Evolutionary conservation across 2,329 filamentous ascomycete species (phyloP), one percentile per base, ranked within the genome.

Genomic region (Apiospora hydei): DNA sequence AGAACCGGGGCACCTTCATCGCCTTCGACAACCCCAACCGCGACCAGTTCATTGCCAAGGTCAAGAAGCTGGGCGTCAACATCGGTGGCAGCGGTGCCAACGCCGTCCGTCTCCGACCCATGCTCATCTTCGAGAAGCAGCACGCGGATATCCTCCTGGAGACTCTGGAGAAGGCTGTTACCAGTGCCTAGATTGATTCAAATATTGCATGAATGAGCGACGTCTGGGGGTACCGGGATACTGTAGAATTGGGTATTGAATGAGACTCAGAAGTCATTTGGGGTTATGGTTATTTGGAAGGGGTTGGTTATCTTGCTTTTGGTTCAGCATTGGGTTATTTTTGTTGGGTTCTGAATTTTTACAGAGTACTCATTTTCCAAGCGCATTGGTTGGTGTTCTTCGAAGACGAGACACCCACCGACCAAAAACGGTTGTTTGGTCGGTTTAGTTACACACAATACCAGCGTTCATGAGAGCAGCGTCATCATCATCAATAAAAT

Each of bases 121-220:
- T 98, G 95, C 85, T 98, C 77, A 92, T 95, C 79, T 96, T 98
- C 87, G 93, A 98, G 89, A 90, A 94, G 88, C 90, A 93, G 81
- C 96, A 98, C 83, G 95, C 93, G 30, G 94, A 98, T 84, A 91
- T 98, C 73, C 85, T 98, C 77, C 83, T 97, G 68, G 94, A 94
- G 77, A 88, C 88, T 34, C 80, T 97, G 76, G 94, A 97, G 86
- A 94, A 93, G 86, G 86, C 95, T 76, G 88, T 91, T 53, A 43
- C 26, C n/a, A 69, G 26, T 30, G 46, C 68, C 38, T 51, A 64
- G 57, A 57, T 13, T 34, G 16, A 57, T 16, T 13, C 51, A 26
- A 34, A 4, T 18, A 7, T 34, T 57, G 51, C 51, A 30, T 57
- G 51, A 30, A 30, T 53, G 51, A 24, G 16, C 49, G 14, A 7